These are phyloP conservation scores for Podochytrium sp. DNA, from an alignment of 192 early-diverging fungal species.

Conservation along the genomic window DNA sequence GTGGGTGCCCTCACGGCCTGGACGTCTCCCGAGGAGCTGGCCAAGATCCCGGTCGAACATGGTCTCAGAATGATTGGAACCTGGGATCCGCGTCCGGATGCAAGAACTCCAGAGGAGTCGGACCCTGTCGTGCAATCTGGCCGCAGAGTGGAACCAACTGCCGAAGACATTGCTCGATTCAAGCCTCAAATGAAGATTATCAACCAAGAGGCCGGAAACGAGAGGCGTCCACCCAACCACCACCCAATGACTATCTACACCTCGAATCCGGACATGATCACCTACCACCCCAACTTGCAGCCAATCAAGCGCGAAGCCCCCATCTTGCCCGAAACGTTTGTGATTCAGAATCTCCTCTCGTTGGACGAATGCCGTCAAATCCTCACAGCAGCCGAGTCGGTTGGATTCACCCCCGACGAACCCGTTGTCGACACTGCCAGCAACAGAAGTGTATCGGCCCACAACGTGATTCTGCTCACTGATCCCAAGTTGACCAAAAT, in stretches of 20 bases:
- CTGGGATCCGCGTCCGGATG: slow-evolving; percentile 48
- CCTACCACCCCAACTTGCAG: slow-evolving; percentile 27
- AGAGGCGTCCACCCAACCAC: slow-evolving; percentile 62
- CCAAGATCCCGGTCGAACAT: slow-evolving; percentile 4
- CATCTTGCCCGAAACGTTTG: slow-evolving; percentile 63
- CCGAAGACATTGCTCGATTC: background rate
- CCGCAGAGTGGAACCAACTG: background rate
- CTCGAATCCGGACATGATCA: slow-evolving; percentile 59
- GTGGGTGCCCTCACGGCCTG: slow-evolving; percentile 19
- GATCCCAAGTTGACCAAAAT: slow-evolving; percentile 55
- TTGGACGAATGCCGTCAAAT: slow-evolving; percentile 61
- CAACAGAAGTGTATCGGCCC: slow-evolving; percentile 60
- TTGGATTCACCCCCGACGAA: slow-evolving; percentile 69
- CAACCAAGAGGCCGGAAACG: slow-evolving; percentile 52
- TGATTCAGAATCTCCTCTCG: slow-evolving; percentile 58
- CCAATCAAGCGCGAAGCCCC: slow-evolving; percentile 47
- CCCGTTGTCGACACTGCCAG: slow-evolving; percentile 56
- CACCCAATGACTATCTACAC: slow-evolving; percentile 64
- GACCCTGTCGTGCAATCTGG: slow-evolving; percentile 32
- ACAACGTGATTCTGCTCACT: slow-evolving; percentile 73
- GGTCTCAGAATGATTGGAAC: slow-evolving; percentile 31
- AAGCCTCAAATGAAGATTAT: slow-evolving; percentile 54
- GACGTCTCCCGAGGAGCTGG: slow-evolving; percentile 31
- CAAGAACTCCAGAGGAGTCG: slow-evolving; percentile 36
- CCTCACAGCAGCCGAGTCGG: slow-evolving; percentile 55